Evolutionary conservation across 257 asterid species (phyloP).

Genomic region (Henckelia pumila): DNA sequence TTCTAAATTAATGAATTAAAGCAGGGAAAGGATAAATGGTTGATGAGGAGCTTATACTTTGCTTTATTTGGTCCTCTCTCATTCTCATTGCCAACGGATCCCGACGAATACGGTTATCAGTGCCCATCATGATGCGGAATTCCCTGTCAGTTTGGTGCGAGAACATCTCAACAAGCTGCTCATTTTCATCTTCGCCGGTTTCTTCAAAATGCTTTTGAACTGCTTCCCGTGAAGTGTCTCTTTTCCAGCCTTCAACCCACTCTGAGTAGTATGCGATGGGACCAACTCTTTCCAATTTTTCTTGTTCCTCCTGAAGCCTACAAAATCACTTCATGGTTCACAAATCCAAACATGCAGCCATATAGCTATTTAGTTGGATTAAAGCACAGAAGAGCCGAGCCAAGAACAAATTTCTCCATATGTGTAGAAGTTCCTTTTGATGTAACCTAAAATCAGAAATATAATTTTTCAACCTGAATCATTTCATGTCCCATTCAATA

Average conservation of each 20-base stretch:
- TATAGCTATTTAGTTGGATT: neutral
- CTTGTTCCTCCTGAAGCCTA: constrained; percentile 80
- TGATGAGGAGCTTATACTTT: constrained; percentile 48
- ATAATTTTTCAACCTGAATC: neutral
- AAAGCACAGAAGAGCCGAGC: neutral
- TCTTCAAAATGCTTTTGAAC: constrained; percentile 90
- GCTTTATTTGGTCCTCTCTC: constrained; percentile 91
- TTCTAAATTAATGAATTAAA: neutral
- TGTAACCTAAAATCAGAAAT: neutral
- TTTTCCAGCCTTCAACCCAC: constrained; percentile 87
- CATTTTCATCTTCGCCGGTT: constrained; percentile 94
- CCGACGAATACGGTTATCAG: constrained; percentile 75
- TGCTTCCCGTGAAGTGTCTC: constrained; percentile 83
- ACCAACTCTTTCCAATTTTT: constrained; percentile 58
- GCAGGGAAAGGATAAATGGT: constrained; percentile 2
- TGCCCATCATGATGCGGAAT: constrained; percentile 95
- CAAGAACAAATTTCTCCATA: neutral
- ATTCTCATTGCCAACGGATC: constrained; percentile 93
- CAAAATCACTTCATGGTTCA: constrained; percentile 27
- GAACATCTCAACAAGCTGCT: constrained; percentile 82
- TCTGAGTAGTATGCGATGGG: constrained; percentile 87
- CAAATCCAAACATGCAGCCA: constrained; percentile 18
- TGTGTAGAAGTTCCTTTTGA: neutral
- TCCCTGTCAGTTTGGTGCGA: constrained; percentile 79
- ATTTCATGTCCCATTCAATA: neutral